Percentiles rank a stretch among this genome's conserved stretches.
These are phyloP conservation scores for Rhododendron kiyosumense DNA, from an alignment of 148 eudicot genomes.

Conservation along the genomic window DNA sequence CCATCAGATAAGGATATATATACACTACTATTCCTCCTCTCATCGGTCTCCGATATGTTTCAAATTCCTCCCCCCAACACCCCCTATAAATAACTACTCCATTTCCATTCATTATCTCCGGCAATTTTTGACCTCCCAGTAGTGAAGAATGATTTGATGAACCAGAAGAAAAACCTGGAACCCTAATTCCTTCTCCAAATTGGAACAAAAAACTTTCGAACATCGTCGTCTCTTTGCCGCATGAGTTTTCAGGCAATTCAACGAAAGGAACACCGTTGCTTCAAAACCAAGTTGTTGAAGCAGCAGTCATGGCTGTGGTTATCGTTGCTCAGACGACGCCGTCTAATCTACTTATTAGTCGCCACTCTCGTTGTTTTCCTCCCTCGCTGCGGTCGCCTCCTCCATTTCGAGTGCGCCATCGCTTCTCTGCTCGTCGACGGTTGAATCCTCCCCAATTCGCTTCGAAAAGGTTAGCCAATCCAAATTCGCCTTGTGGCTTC, in stretches of 20 bases:
- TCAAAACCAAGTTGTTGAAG: background rate
- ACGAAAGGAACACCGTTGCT: background rate
- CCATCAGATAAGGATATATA: no score
- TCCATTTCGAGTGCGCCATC: constrained; percentile 27
- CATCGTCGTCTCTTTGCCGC: background rate
- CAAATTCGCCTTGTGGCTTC: background rate
- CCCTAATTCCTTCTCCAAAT: background rate
- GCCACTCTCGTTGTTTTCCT: background rate
- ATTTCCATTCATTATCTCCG: background rate
- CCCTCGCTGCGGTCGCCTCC: constrained; percentile 10
- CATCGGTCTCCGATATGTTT: background rate
- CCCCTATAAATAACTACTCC: no score
- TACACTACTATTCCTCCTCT: background rate
- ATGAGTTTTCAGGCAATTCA: constrained; percentile 9
- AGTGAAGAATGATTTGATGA: background rate
- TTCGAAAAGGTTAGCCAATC: constrained; percentile 29
- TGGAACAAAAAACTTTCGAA: background rate
- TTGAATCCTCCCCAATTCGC: constrained; percentile 19
- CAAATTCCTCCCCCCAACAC: background rate
- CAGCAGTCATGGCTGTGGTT: background rate
- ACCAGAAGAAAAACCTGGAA: background rate
- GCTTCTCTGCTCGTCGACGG: constrained; percentile 36
- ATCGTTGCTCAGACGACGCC: constrained; percentile 35
- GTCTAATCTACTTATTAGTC: constrained; percentile 10
- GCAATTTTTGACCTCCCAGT: background rate